Evolutionary conservation across 148 eudicot species (phyloP).

Genomic region (Chenopodium quinoa): DNA sequence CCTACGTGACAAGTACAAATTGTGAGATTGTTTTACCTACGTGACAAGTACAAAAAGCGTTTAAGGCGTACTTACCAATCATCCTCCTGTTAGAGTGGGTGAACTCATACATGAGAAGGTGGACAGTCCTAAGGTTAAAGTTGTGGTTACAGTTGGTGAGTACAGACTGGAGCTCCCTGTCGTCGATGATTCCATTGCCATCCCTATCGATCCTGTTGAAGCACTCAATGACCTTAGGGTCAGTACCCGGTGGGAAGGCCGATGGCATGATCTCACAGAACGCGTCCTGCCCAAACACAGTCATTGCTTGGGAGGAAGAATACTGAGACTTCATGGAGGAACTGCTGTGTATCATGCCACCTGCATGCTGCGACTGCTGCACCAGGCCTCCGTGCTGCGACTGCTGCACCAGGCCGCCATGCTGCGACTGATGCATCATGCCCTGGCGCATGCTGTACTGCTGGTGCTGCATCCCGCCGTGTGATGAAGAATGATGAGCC

Average conservation of each 20-base stretch:
- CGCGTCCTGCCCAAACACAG: slow-evolving; percentile 28
- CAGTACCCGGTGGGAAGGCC: slow-evolving; percentile 37
- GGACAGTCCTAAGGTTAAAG: slow-evolving; percentile 35
- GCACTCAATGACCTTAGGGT: slow-evolving; percentile 33
- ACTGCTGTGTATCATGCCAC: slow-evolving; percentile 7
- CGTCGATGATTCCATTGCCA: slow-evolving; percentile 30
- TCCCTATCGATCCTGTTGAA: slow-evolving; percentile 34
- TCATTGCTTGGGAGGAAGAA: not conserved
- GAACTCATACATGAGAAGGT: slow-evolving; percentile 37
- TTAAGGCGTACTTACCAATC: slow-evolving; percentile 17
- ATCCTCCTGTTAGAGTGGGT: slow-evolving; percentile 24
- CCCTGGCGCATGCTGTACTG: slow-evolving; percentile 3
- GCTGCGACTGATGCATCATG: slow-evolving; percentile 3
- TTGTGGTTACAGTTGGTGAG: slow-evolving; percentile 24
- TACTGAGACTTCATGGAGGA: slow-evolving; percentile 1
- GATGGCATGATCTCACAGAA: slow-evolving; percentile 29
- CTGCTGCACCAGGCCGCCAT: slow-evolving; percentile 4
- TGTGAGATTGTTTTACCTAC: not conserved
- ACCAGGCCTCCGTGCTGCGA: not conserved
- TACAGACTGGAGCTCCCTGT: slow-evolving; percentile 32
- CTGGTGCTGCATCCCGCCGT: slow-evolving; percentile 6
- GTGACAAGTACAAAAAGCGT: not conserved
- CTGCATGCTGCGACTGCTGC: not conserved
- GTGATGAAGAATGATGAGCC: not conserved
- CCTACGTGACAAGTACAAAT: not conserved